Percentiles rank a stretch among this genome's conserved stretches.
Evolutionary conservation across 306 rosid genomes (phyloP).

Genomic region (Sophora flavescens): DNA sequence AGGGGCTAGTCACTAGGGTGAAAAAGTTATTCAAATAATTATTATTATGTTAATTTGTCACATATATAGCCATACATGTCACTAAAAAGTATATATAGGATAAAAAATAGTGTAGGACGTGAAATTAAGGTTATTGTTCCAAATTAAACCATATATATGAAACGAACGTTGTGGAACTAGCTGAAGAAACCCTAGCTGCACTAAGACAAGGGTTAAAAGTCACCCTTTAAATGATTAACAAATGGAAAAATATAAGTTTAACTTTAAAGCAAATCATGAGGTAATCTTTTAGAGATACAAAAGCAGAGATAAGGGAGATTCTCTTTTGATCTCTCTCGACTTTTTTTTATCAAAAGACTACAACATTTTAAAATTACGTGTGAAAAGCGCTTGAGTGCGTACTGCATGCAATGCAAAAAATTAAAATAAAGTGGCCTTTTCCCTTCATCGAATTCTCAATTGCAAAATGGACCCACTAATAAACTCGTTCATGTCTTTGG

Average conservation of each 20-base stretch:
- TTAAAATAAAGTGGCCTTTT: slow-evolving; percentile 47
- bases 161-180: slow-evolving; percentile 24
- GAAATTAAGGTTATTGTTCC: slow-evolving; percentile 3
- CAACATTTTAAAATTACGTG: slow-evolving; percentile 6
- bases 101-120: not conserved
- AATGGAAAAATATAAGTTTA: slow-evolving; percentile 3
- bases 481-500: slow-evolving; percentile 6
- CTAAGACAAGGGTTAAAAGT: slow-evolving; percentile 27
- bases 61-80: not conserved
- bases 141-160: slow-evolving; percentile 15
- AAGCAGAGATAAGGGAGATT: slow-evolving; percentile 45
- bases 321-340: slow-evolving; percentile 41
- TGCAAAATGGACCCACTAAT: slow-evolving; percentile 40
- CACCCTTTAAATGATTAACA: slow-evolving; percentile 33
- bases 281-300: slow-evolving; percentile 16
- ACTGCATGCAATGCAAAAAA: slow-evolving; percentile 18
- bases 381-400: slow-evolving; percentile 33
- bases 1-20: not conserved
- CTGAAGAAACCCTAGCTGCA: slow-evolving; percentile 35
- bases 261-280: not conserved
- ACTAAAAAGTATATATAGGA: not conserved
- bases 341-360: slow-evolving; percentile 38
- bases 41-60: no score
- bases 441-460: slow-evolving; percentile 33
- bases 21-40: no score